Evolutionary conservation across 192 early-diverging fungal species (phyloP), one percentile per base, ranked within the genome.

Genomic region (Linnemannia schmuckeri): DNA sequence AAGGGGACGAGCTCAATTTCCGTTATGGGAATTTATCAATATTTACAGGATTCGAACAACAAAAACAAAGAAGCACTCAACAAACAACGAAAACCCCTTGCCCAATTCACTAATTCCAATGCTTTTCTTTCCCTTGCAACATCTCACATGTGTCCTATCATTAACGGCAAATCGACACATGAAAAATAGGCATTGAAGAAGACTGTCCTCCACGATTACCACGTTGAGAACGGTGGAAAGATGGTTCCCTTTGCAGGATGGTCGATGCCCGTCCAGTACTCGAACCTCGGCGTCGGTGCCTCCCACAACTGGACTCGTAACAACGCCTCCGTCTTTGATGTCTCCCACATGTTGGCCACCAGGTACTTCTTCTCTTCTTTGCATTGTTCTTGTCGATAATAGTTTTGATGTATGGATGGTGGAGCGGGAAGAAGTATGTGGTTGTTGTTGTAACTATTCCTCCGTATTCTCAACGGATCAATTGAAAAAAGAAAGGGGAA

Each of bases 191-290:
- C 38, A 30, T 63, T 93, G 76, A 94, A 96, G 89, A 91, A 93
- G 77, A 99, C 97, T 10, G 92, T 96, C 6, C 92, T 99, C 4
- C 95, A 97, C 88, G 96, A 98, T 85, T 97, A 97, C 79, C 98
- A 99, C 91, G 93, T 97, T 52, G 82, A 92, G 83, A 91, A 98
- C 79, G 97, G 97, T 37, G 98, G 96, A 55, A 98, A 97, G 92
- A 99, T 99, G 95, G 98, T 98, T 22, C 96, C 96, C 46, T 99
- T 98, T 90, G 98, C 98, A 79, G 98, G 98, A 8, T 99, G 96
- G 94, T 92, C 92, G 76, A 99, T 99, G 98, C 98, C 98, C 46
- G 95, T 99, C 75, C 94, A 96, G 82, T 99, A 99, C 88, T 80
- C 91, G 40, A 91, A 92, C 82, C 92, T 95, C 88, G 97, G 98